Evolutionary conservation across 2,329 filamentous ascomycete genomes (phyloP), one percentile per base, ranked within the genome.

Genomic region (Penicillium polonicum): DNA sequence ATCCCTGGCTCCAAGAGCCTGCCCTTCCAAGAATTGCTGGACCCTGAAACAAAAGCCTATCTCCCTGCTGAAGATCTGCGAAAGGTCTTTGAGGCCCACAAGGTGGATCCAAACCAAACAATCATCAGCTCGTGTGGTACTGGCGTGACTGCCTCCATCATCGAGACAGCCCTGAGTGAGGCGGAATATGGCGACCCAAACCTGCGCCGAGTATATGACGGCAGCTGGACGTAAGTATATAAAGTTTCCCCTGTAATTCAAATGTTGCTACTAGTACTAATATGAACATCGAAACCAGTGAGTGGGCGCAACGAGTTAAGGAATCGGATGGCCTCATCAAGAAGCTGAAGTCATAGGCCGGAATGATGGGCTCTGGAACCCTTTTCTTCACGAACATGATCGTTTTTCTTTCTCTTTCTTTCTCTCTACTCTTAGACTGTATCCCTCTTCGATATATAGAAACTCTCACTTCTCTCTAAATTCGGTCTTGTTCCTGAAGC

Each of bases 121-220:
- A 90, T 97, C 64, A 88, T 97, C 67, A 89, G 86, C 49, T 93
- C 85, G 68, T 99, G 94, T 68, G 94, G 94, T 13, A 97, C 92
- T 7, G 94, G 94, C 35, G 93, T 99, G 51, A 97, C 92, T 12
- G 94, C 94, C 8, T 91, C 90, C 19, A 85, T 97, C 43, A 85
- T 99, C 42, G 94, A 99, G 71, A 88, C 92, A 38, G 94, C 92
- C 2, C 78, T 99, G 53, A 85, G 85, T 31, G 87, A 91, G 74
- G 91, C 92, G 23, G 88, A 87, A 1, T 92, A 86, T 70, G 90
- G 89, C 2, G 79, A 84, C 4, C 76, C 83, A 0, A 83, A 87
- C 60, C 84, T 84, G 54, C 85, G 90, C 65, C 87, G 84, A 70
- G 82, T 99, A 23, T 99, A 99, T 70, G 94, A 99, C 74, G 94